A percentile compares a stretch with the other conserved stretches of the same genome.
phyloP scores from a whole-genome alignment of 129 eudicot genomes.

The Artemisia argyi region DNA sequence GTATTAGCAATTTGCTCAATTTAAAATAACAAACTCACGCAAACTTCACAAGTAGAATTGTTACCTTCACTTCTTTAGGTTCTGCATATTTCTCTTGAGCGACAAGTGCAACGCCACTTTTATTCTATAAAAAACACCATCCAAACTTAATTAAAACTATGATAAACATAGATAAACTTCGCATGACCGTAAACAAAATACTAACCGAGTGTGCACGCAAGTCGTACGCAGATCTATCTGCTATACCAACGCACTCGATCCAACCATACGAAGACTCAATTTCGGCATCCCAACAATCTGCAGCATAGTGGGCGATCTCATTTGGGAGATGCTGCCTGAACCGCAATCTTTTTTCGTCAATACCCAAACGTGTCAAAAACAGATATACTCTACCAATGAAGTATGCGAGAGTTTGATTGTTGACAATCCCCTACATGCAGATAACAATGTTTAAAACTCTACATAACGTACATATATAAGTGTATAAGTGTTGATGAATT shows the following conservation, averaged over 20 bases:
- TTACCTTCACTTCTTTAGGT: conserved; percentile 77
- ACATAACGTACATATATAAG: no score
- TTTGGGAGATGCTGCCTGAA: conserved; percentile 73
- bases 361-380: conserved; percentile 59
- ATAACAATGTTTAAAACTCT: not conserved
- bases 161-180: not conserved
- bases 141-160: not conserved
- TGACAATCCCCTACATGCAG: conserved; percentile 31
- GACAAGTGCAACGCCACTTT: conserved; percentile 55
- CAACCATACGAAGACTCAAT: conserved; percentile 72
- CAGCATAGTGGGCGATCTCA: conserved; percentile 89
- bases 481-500: no score
- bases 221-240: conserved; percentile 73
- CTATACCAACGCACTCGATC: conserved; percentile 82
- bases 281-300: conserved; percentile 86
- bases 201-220: conserved; percentile 70
- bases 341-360: conserved; percentile 54
- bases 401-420: conserved; percentile 25
- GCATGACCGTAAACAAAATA: not conserved
- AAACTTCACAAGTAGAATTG: not conserved
- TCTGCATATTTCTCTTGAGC: conserved; percentile 64
- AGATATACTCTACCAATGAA: conserved; percentile 67
- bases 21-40: not conserved
- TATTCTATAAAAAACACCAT: conserved; percentile 37
- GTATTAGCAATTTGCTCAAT: conserved; percentile 6